Percentiles rank a stretch among this genome's conserved stretches.
These are phyloP conservation scores for Calonectria ilicicola DNA, from an alignment of 2,329 filamentous ascomycete species.

Conservation along the genomic window DNA sequence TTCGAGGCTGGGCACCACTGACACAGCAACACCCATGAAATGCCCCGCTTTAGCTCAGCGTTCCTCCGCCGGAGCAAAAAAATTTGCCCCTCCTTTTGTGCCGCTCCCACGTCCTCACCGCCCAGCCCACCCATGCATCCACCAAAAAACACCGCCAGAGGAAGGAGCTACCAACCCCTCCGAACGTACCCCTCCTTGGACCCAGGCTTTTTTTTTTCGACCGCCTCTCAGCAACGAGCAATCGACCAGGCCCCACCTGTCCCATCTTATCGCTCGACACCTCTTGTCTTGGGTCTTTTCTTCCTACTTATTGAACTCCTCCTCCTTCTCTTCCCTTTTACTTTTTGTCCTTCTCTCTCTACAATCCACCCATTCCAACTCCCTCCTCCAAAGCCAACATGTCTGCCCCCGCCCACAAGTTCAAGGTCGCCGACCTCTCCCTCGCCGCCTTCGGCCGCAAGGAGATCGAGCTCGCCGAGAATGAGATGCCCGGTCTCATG, in stretches of 20 bases:
- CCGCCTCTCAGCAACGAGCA: slow-evolving; percentile 20
- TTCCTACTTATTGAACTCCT: slow-evolving; percentile 31
- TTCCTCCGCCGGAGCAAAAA: slow-evolving; percentile 32
- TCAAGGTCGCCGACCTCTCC: slow-evolving; percentile 98
- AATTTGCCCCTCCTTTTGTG: slow-evolving; percentile 47
- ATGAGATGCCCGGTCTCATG: slow-evolving; percentile 98
- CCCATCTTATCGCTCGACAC: slow-evolving; percentile 39
- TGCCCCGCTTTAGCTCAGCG: slow-evolving; percentile 4
- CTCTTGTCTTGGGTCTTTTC: slow-evolving; percentile 31
- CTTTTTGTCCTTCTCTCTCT: slow-evolving; percentile 36
- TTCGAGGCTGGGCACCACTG: slow-evolving; percentile 4
- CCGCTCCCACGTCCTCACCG: slow-evolving; percentile 37
- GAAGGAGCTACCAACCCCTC: slow-evolving; percentile 27
- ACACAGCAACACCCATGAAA: slow-evolving; percentile 4
- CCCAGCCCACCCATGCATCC: slow-evolving; percentile 29
- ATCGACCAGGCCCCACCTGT: slow-evolving; percentile 32
- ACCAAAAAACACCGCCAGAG: slow-evolving; percentile 23
- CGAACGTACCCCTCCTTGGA: slow-evolving; percentile 23
- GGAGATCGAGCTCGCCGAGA: slow-evolving; percentile 98
- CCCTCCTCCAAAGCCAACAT: slow-evolving; percentile 55
- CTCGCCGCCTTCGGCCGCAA: slow-evolving; percentile 98
- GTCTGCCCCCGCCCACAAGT: slow-evolving; percentile 88
- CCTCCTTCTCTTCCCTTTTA: slow-evolving; percentile 31
- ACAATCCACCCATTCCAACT: slow-evolving; percentile 32
- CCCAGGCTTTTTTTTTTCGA: slow-evolving; percentile 22